A percentile compares a stretch with the other conserved stretches of the same genome.
Evolutionary conservation across 2,329 filamentous ascomycete genomes (phyloP).

Genomic region (Cordyceps pruinosa): DNA sequence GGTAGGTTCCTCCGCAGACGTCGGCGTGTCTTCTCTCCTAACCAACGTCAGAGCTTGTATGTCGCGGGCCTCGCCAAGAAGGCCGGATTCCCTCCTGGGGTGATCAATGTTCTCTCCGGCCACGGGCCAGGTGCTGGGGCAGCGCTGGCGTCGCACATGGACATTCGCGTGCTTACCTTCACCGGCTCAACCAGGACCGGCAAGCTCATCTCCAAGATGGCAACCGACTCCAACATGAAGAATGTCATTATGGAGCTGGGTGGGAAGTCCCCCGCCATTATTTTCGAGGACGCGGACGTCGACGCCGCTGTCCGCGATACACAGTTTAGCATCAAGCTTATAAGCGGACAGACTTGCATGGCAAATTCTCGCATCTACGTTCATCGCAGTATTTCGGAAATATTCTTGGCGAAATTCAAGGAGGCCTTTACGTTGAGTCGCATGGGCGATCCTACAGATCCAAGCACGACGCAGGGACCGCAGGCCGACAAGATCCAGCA

Average conservation of each 20-base stretch:
- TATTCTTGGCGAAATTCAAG: constrained; percentile 55
- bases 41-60: not conserved
- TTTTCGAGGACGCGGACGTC: constrained; percentile 56
- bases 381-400: constrained; percentile 40
- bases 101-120: constrained; percentile 15
- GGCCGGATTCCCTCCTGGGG: constrained; percentile 17
- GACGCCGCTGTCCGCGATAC: constrained; percentile 53
- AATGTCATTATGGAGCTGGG: constrained; percentile 52
- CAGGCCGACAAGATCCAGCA: constrained; percentile 45
- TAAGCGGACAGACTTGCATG: constrained; percentile 54
- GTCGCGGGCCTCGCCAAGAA: constrained; percentile 15
- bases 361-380: constrained; percentile 53
- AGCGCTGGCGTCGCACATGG: constrained; percentile 13
- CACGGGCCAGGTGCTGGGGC: constrained; percentile 1
- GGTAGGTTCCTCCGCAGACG: constrained; percentile 16
- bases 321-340: constrained; percentile 38
- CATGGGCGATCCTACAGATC: constrained; percentile 29
- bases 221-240: constrained; percentile 49
- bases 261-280: constrained; percentile 48
- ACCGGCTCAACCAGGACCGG: constrained; percentile 56
- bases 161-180: constrained; percentile 13
- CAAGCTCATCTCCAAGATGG: constrained; percentile 62
- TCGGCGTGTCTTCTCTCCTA: not conserved
- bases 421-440: constrained; percentile 34
- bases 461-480: constrained; percentile 34